Base-by-base conservation (phyloP, 2,329 filamentous ascomycete genomes). In the Neofusicoccum ribis region DNA sequence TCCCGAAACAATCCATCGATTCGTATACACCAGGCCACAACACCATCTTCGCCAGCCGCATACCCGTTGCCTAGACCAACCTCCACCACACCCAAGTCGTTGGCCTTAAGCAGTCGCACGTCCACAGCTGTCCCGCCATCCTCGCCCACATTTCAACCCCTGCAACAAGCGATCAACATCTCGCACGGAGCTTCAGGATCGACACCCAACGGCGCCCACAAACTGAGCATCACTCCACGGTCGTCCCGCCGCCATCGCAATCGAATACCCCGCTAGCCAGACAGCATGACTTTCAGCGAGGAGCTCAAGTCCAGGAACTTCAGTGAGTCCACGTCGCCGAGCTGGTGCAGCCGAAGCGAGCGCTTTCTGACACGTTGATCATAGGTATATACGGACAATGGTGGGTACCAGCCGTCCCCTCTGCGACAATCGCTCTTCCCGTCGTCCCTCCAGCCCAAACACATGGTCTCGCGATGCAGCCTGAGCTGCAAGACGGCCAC, bases 381-480 rank as follows among this genome's bases (percentile, higher is more conserved):
- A 37, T 65, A 89, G 86, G 86, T 79, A 89, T 89, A 76, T 89
- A 89, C 76, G 87, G 86, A 71, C 87, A 89, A 87, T 89, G 87
- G 86, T 89, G 74, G 78, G 84, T 83, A 64, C 64, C 52, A 20
- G 61, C 49, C 58, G 36, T 52, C 11, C 27, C 23, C 43, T 47
- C 41, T 14, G 43, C 43, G 56, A 60, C 56, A 47, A 60, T 60
- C 43, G 43, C 43, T 15, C 23, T 20, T 51, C 37, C 39, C n/a
- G 39, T 27, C 36, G 14, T 15, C 61, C 39, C n/a, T 20, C 37
- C 44, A 8, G 17, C 20, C n/a, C 46, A 37, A 14, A 27, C 31
- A 44, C 36, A 15, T 15, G n/a, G 59, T 15, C n/a, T 46, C 39
- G 7, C 27, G 31, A 17, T 15, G 31, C 15, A 14, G 12, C n/a